Percentiles rank a stretch among this genome's conserved stretches.
Conservation (phyloP, 371 early-diverging fungal genomes). For the Mucor plumbeus region DNA sequence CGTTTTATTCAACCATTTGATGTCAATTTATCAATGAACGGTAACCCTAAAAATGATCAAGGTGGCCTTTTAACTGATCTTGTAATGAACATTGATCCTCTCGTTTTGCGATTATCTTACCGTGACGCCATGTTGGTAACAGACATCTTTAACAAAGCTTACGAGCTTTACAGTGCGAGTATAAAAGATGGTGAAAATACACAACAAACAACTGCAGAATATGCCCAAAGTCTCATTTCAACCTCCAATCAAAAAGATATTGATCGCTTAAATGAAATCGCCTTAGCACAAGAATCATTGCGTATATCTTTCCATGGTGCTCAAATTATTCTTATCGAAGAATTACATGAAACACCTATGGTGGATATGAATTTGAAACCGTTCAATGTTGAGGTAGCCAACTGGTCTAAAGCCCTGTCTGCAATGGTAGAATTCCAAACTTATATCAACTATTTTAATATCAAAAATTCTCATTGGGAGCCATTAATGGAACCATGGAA, state of each 20-base stretch:
- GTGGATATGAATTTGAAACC: conserved; percentile 83
- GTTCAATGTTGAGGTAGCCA: conserved; percentile 77
- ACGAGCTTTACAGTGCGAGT: conserved; percentile 56
- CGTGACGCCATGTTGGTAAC: conserved; percentile 85
- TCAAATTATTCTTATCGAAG: conserved; percentile 90
- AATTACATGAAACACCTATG: conserved; percentile 90
- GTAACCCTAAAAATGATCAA: conserved; percentile 23
- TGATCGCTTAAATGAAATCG: conserved; percentile 16
- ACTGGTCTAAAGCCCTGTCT: conserved; percentile 87
- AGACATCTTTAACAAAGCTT: conserved; percentile 81
- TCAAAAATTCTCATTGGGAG: conserved; percentile 98
- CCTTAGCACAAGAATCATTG: conserved; percentile 41
- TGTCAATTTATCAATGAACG: conserved; percentile 79
- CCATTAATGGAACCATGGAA: conserved; percentile 94
- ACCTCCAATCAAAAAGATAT: conserved; percentile 7
- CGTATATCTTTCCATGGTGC: conserved; percentile 74
- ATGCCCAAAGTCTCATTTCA: conserved; percentile 10
- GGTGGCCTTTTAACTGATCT: conserved; percentile 37
- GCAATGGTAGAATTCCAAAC: conserved; percentile 75
- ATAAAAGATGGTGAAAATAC: background rate
- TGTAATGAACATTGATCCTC: conserved; percentile 67
- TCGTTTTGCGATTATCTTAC: conserved; percentile 77
- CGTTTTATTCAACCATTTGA: conserved; percentile 92
- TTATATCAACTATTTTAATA: conserved; percentile 90
- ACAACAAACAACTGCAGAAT: background rate